Conservation (phyloP, 768 basidiomycete genomes). For the Amanita fuliginea region DNA sequence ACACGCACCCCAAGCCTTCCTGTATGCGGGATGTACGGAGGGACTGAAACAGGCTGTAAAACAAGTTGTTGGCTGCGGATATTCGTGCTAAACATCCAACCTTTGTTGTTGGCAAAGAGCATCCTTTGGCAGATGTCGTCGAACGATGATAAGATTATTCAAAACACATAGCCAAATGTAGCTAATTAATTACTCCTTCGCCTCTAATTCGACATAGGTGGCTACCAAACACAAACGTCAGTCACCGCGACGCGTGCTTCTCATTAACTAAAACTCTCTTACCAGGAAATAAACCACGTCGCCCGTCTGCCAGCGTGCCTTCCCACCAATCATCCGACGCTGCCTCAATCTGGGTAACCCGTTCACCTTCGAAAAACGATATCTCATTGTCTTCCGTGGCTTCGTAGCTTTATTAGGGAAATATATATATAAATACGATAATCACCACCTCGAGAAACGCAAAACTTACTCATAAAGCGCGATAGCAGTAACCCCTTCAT, state of each 20-base stretch:
- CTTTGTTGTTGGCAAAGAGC: conserved; percentile 3
- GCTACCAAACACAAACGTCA: conserved; percentile 12
- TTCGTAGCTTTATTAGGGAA: conserved; percentile 53
- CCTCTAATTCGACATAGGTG: conserved; percentile 23
- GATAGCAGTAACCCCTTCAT: conserved; percentile 52
- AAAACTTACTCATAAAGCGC: conserved; percentile 66
- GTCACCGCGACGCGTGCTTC: too few species aligned
- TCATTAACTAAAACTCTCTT: conserved; percentile 14
- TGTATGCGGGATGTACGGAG: conserved; percentile 16
- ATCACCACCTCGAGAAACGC: too few species aligned
- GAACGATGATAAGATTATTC: too few species aligned
- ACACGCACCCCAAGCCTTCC: conserved; percentile 23
- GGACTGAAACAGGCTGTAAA: conserved; percentile 29
- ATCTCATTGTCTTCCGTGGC: conserved; percentile 90
- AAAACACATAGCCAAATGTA: too few species aligned
- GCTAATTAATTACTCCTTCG: conserved; percentile 16
- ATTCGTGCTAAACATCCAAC: not conserved
- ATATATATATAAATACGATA: too few species aligned
- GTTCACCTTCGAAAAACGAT: conserved; percentile 74
- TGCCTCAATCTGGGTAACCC: conserved; percentile 68
- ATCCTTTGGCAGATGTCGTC: too few species aligned
- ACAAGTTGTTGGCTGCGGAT: not conserved
- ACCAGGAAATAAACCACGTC: conserved; percentile 71
- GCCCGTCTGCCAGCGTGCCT: conserved; percentile 45
- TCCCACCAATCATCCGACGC: conserved; percentile 89